phyloP scores from a whole-genome alignment of 2,329 filamentous ascomycete species.

The Fusarium subtropicale region DNA sequence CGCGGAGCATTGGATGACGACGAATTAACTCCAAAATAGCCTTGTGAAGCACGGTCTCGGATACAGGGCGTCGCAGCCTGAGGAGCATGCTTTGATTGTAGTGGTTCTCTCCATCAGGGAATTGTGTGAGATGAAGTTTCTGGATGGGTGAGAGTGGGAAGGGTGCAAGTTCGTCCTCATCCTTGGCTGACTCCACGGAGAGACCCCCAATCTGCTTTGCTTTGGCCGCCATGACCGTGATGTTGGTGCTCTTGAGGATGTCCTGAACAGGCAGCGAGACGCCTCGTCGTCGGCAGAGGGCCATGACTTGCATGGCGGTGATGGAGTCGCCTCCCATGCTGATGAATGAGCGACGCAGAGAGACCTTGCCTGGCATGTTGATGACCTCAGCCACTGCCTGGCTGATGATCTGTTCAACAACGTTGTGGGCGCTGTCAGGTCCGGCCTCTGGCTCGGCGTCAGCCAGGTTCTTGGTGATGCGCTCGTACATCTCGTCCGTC shows the following conservation, averaged over 20 bases:
- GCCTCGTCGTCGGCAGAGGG: background rate
- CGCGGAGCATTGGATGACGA: background rate
- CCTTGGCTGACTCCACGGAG: background rate
- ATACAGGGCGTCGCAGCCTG: background rate
- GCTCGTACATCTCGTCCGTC: conserved; percentile 1
- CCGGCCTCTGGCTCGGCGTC: background rate
- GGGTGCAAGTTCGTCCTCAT: background rate
- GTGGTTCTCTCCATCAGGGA: background rate
- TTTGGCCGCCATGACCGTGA: background rate
- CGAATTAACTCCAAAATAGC: background rate
- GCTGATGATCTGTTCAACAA: background rate
- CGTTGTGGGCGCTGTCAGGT: background rate
- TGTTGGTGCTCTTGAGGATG: conserved; percentile 1
- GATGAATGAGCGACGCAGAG: background rate
- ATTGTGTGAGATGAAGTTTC: background rate
- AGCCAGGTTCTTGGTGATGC: background rate
- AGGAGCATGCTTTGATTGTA: conserved; percentile 5
- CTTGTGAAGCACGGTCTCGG: background rate
- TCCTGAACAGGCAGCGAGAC: background rate
- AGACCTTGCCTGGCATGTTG: background rate
- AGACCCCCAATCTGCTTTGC: background rate
- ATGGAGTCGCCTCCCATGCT: background rate
- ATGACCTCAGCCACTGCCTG: background rate
- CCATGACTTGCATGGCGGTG: background rate
- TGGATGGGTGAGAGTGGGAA: background rate